Evolutionary conservation across 441 rosid genomes (phyloP), one percentile per base, ranked within the genome.

Genomic region (Brassica hybrid): DNA sequence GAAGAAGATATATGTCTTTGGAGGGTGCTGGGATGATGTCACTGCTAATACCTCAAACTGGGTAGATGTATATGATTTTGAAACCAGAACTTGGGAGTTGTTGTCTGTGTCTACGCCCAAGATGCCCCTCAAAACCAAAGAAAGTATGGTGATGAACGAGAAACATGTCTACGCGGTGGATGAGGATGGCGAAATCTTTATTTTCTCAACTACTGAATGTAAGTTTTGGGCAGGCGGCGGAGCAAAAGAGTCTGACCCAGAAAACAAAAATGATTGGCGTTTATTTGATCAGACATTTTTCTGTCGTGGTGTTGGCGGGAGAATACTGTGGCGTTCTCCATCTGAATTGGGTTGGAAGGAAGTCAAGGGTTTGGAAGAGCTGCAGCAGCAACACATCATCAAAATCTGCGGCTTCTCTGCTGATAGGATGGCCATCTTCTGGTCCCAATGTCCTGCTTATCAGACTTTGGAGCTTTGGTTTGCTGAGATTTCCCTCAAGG

Each of bases 81-180:
- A 9, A 9, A 23, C 56, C n/a, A 1, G 4, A 25, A 72, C 69
- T 48, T 72, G 76, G 76, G 69, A 62, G 1, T 27, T 43, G 4
- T 71, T 71, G 67, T 43, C 1, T 72, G 61, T 72, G 27, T 11
- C 4, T 9, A 43, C 45, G 1, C 75, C 60, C 27, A 41, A 67
- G 71, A 45, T 18, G 54, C 54, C 54, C 1, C 18, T 36, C n/a
- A 38, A 7, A 5, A 60, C 45, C 60, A 41, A 17, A 45, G 68
- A 16, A 16, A 61, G 67, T 2, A 58, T 61, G 45, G 41, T 43
- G 30, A 10, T 6, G 2, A 12, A 38, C 45, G 25, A 59, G 11
- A 2, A 72, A 21, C 13, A 50, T 17, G 50, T 72, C 65, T 72
- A 72, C 50, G 69, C 11, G 2, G 61, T 72, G 18, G 76, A 72